Evolutionary conservation across 441 rosid species (phyloP).

Genomic region (Bruguiera hainesii): DNA sequence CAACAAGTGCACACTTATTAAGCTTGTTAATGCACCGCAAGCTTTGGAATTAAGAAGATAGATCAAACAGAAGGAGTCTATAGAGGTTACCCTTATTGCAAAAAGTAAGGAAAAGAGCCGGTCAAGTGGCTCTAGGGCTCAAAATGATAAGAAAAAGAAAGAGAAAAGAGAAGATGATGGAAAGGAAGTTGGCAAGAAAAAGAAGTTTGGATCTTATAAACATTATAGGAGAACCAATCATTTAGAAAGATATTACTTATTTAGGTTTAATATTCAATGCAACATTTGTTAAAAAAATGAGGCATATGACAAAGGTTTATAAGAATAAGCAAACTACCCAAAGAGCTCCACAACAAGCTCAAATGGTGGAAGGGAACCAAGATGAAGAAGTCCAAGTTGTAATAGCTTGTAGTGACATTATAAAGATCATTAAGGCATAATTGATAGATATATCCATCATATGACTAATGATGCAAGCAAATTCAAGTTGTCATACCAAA

Average conservation of each 20-base stretch:
- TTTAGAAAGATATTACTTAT: neutral
- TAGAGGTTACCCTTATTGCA: no score
- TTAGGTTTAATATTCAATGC: neutral
- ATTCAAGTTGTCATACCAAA: neutral
- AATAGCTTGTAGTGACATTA: rapidly evolving
- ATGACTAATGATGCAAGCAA: neutral
- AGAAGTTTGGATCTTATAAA: neutral
- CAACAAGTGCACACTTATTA: no score
- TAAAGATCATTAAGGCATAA: rapidly evolving
- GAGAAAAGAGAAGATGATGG: no score
- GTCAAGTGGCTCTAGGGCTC: no score
- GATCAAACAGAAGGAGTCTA: no score
- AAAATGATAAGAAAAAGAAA: no score
- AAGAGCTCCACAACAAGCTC: neutral
- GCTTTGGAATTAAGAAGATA: no score
- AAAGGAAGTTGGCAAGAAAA: neutral
- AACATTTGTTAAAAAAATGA: neutral
- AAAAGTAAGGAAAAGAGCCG: no score
- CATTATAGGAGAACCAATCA: neutral
- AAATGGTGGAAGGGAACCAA: neutral
- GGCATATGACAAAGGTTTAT: neutral
- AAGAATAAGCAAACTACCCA: neutral
- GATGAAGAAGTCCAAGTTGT: neutral
- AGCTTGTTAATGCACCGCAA: no score
- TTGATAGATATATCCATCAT: neutral